These are phyloP conservation scores for Lagenidium sp. DNA, from an alignment of 352 stramenopile genomes.

Conservation along the genomic window DNA sequence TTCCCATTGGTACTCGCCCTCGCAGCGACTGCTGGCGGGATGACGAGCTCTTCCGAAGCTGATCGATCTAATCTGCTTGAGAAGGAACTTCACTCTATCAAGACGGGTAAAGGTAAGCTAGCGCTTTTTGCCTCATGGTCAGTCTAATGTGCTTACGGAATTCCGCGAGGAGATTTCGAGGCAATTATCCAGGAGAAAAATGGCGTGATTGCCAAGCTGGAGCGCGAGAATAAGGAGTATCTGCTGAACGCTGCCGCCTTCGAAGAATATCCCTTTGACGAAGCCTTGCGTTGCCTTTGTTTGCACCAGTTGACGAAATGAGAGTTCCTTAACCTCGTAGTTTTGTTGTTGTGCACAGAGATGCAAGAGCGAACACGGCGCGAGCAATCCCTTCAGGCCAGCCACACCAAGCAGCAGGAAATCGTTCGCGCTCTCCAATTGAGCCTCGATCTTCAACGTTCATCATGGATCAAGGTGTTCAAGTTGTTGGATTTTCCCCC, in stretches of 20 bases:
- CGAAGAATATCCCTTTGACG: slow-evolving; percentile 84
- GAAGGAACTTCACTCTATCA: slow-evolving; percentile 39
- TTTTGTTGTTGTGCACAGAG: slow-evolving; percentile 39
- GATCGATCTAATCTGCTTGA: slow-evolving; percentile 55
- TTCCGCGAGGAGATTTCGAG: neutral
- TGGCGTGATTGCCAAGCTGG: slow-evolving; percentile 43
- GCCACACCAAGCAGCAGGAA: slow-evolving; percentile 54
- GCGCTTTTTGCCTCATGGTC: too few relatives aligned
- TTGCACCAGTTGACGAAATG: neutral
- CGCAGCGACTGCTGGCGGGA: slow-evolving; percentile 55
- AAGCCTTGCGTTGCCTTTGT: too few relatives aligned
- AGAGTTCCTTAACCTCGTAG: slow-evolving; percentile 39
- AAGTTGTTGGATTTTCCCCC: slow-evolving; percentile 27
- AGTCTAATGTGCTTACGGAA: too few relatives aligned
- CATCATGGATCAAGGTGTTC: slow-evolving; percentile 43
- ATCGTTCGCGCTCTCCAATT: slow-evolving; percentile 45
- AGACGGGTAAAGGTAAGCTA: slow-evolving; percentile 32
- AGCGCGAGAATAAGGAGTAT: slow-evolving; percentile 82
- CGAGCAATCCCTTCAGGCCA: slow-evolving; percentile 54
- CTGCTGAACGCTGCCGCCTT: slow-evolving; percentile 72
- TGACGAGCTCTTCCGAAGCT: slow-evolving; percentile 63
- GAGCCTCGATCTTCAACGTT: slow-evolving; percentile 40
- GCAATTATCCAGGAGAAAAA: neutral
- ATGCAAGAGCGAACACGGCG: slow-evolving; percentile 68
- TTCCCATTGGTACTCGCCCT: slow-evolving; percentile 76